Percentiles rank a stretch among this genome's conserved stretches.
phyloP scores from a whole-genome alignment of 129 eudicot genomes.

The Heracleum sosnowskyi region DNA sequence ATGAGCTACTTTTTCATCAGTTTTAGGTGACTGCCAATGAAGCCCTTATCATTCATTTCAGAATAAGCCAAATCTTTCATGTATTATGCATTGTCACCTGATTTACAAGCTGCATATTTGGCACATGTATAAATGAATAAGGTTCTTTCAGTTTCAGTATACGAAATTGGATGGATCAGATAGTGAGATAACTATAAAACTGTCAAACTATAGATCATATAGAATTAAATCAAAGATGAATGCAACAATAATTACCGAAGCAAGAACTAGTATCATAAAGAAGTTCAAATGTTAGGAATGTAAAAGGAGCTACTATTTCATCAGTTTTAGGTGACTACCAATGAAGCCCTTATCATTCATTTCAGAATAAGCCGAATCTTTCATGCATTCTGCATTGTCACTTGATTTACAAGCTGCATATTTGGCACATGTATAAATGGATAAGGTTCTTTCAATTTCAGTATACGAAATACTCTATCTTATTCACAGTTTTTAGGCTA shows the following conservation, averaged over 20 bases:
- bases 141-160: background rate
- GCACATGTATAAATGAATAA: background rate
- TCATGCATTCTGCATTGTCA: constrained; percentile 42
- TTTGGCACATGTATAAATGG: background rate
- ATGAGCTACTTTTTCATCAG: constrained; percentile 51
- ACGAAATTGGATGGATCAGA: background rate
- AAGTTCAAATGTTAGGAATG: constrained; percentile 67
- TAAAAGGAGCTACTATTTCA: constrained; percentile 56
- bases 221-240: background rate
- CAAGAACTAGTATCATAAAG: constrained; percentile 58
- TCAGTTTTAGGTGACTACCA: constrained; percentile 28
- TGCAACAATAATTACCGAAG: constrained; percentile 52
- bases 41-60: constrained; percentile 30
- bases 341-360: constrained; percentile 30
- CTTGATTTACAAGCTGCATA: constrained; percentile 27
- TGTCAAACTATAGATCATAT: background rate
- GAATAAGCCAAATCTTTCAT: constrained; percentile 51
- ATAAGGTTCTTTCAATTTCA: background rate
- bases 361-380: constrained; percentile 43
- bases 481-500: too few relatives aligned
- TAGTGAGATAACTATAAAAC: background rate
- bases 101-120: constrained; percentile 2
- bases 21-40: constrained; percentile 29
- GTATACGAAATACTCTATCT: background rate
- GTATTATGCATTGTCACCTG: constrained; percentile 46